phyloP scores from a whole-genome alignment of 805 yeast species.

The Candida ovalis region DNA sequence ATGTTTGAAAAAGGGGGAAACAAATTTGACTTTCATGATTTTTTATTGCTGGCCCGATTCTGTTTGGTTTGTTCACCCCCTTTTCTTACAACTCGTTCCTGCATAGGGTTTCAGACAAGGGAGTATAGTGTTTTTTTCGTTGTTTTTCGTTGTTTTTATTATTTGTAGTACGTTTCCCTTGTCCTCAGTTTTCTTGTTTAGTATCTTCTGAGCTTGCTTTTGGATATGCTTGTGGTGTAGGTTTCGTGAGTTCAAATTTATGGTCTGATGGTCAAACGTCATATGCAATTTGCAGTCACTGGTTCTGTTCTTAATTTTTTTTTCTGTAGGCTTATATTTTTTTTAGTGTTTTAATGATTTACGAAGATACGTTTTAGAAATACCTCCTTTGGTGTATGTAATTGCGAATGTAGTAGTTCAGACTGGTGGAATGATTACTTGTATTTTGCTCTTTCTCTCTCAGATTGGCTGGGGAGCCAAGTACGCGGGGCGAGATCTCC shows the following conservation, averaged over 20 bases:
- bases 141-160: not conserved
- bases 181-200: not conserved
- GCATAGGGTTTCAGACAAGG: not conserved
- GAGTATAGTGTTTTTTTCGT: not conserved
- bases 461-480: no score
- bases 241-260: not conserved
- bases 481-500: no score
- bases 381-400: no score
- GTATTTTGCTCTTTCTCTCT: no score
- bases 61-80: no score
- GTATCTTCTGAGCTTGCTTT: not conserved
- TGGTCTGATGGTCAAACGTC: not conserved
- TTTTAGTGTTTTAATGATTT: not conserved
- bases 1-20: not conserved
- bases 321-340: not conserved
- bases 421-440: no score
- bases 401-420: no score
- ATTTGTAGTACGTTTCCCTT: not conserved
- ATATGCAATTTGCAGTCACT: not conserved
- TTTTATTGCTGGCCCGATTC: not conserved
- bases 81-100: no score
- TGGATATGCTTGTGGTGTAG: not conserved
- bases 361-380: not conserved
- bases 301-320: not conserved
- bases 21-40: not conserved